Base-by-base conservation (phyloP, 352 stramenopile genomes). In the Phytophthora chlamydospora region DNA sequence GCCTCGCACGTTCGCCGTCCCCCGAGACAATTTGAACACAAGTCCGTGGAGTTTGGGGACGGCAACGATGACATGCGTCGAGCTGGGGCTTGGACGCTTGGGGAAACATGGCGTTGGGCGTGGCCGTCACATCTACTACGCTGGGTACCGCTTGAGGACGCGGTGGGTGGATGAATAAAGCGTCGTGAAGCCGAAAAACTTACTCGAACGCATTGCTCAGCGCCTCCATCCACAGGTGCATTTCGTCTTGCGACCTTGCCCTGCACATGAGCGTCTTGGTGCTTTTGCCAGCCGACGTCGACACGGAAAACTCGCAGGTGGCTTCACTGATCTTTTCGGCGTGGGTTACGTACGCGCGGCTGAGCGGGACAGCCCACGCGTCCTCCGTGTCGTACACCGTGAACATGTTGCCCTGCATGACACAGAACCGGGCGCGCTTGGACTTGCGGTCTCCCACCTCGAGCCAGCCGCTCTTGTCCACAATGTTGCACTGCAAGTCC, bases 361-460 rank as follows among this genome's bases (percentile, higher is more conserved):
- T 90, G 9, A 89, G 75, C 8, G 85, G 85, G 5, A 94, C 85
- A 2, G 83, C 82, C 85, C 85, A 94, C 6, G 85, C 76, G 46
- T 94, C 81, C 56, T 92, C 83, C 41, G 78, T 90, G 43, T 91
- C 85, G 66, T 94, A 91, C 21, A 92, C 76, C 1, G 85, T 91
- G 40, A 94, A 91, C 85, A 94, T 91, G 41, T 55, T 84, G 54
- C 78, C 85, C 65, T 93, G 85, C 35, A 93, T 62, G 27, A 91
- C 85, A 63, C 83, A 93, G 57, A 87, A 93, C 19, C 81, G 78
- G 46, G 74, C 59, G 27, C 83, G 73, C 58, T 90, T 91, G 34
- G 77, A 85, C 57, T 92, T 92, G 62, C 88, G 84, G 51, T 92
- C 83, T 21, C 80, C 82, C 0, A 91, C 80, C 49, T 91, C 79